Percentiles rank a stretch among this genome's conserved stretches.
These are phyloP conservation scores for Rhodotorula sp. DNA, from an alignment of 1,284 basidiomycete genomes.

Conservation along the genomic window DNA sequence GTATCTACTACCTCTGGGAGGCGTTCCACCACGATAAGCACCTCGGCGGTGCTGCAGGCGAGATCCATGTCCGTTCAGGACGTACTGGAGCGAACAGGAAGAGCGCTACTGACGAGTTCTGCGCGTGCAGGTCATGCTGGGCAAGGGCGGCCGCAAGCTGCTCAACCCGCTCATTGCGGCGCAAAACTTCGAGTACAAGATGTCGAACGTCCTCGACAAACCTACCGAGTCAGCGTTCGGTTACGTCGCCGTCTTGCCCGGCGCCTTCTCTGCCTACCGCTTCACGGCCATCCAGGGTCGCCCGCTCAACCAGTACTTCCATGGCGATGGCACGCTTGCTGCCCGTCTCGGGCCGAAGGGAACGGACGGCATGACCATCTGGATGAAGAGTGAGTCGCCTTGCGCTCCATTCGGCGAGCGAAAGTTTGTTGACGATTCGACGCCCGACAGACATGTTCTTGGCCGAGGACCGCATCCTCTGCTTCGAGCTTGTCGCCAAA, in stretches of 20 bases:
- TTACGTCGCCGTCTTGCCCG: conserved; percentile 81
- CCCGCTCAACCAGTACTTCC: conserved; percentile 96
- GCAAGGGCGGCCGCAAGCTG: conserved; percentile 80
- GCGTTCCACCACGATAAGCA: conserved; percentile 78
- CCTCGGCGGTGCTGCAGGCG: conserved; percentile 89
- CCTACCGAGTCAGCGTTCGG: conserved; percentile 93
- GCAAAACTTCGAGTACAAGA: conserved; percentile 97
- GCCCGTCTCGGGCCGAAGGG: conserved; percentile 80
- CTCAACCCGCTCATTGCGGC: conserved; percentile 90
- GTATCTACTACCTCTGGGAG: conserved; percentile 96
- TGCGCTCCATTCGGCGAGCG: no score
- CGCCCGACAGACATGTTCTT: conserved; percentile 46
- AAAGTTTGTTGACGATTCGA: neutral
- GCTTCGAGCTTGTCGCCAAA: conserved; percentile 43
- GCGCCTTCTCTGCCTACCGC: conserved; percentile 93
- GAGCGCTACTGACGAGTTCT: neutral
- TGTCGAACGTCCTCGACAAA: conserved; percentile 86
- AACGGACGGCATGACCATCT: conserved; percentile 96
- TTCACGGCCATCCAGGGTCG: conserved; percentile 86
- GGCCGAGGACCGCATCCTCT: conserved; percentile 40
- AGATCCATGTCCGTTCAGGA: conserved; percentile 41
- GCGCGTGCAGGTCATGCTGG: conserved; percentile 67
- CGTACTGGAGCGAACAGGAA: neutral
- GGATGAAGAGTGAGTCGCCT: conserved; percentile 60
- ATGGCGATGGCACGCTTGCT: conserved; percentile 74